Percentiles rank a stretch among this genome's conserved stretches.
These are phyloP conservation scores for Komagataella phaffii DNA, from an alignment of 805 yeast species.

Conservation along the genomic window DNA sequence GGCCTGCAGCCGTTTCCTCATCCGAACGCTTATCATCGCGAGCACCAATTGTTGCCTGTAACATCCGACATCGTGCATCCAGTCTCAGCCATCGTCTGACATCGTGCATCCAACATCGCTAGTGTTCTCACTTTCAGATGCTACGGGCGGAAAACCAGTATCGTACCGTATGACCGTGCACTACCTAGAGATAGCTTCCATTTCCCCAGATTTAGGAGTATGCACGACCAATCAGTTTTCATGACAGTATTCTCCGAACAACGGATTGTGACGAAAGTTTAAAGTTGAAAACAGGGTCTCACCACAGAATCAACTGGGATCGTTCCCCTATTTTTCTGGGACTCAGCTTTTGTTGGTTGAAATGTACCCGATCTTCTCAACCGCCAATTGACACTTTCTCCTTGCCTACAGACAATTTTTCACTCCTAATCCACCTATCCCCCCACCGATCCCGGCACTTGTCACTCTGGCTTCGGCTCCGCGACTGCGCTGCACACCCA, in stretches of 20 bases:
- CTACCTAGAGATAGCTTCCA: neutral
- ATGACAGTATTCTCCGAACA: neutral
- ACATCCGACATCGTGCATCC: too few relatives aligned
- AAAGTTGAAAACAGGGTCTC: neutral
- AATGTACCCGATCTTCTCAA: neutral
- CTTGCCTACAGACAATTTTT: neutral
- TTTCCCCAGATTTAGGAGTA: neutral
- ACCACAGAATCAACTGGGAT: neutral
- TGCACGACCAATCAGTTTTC: neutral
- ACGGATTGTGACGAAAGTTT: neutral
- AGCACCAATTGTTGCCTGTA: too few relatives aligned
- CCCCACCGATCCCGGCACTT: neutral
- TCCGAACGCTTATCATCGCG: neutral
- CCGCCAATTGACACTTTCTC: neutral
- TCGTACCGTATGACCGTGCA: neutral
- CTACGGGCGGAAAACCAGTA: neutral
- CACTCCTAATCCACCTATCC: neutral
- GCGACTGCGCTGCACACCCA: neutral
- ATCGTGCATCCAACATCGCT: neutral
- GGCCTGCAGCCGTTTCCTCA: neutral
- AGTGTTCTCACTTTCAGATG: neutral
- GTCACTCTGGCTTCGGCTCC: neutral
- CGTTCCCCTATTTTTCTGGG: neutral
- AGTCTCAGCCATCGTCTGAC: neutral
- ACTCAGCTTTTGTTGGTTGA: neutral